A percentile compares a stretch with the other conserved stretches of the same genome.
These are phyloP conservation scores for Scleroderma citrinum DNA, from an alignment of 768 basidiomycete species.

Conservation along the genomic window DNA sequence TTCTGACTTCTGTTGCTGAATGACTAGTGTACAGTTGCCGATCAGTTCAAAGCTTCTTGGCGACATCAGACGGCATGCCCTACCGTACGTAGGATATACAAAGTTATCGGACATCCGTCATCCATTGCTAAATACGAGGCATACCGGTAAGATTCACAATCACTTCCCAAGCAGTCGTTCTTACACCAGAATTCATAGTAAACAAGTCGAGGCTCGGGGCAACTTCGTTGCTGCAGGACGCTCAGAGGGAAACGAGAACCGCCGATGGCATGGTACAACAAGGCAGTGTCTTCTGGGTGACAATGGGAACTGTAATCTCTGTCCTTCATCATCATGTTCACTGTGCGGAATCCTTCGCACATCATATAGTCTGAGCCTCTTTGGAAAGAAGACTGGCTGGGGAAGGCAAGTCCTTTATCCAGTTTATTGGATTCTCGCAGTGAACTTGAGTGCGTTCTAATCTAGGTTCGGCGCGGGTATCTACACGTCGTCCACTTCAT, in stretches of 20 bases:
- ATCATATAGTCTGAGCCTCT: constrained; percentile 57
- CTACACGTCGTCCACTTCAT: constrained; percentile 75
- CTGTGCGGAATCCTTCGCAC: constrained; percentile 60
- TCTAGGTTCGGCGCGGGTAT: constrained; percentile 63
- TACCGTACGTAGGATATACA: constrained; percentile 55
- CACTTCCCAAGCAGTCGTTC: neutral
- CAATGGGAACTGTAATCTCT: constrained; percentile 46
- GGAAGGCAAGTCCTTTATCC: constrained; percentile 42
- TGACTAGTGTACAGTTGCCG: constrained; percentile 38
- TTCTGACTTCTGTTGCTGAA: neutral
- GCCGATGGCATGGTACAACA: constrained; percentile 71
- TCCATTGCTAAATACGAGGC: constrained; percentile 52
- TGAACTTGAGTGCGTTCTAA: constrained; percentile 2
- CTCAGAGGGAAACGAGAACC: constrained; percentile 64
- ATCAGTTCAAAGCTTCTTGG: constrained; percentile 69
- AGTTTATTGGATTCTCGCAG: neutral
- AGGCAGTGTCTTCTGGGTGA: constrained; percentile 62
- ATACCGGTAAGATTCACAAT: constrained; percentile 40
- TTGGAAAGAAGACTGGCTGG: constrained; percentile 68
- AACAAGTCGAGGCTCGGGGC: constrained; percentile 52
- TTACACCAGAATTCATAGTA: constrained; percentile 26
- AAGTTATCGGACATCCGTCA: constrained; percentile 47
- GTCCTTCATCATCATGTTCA: constrained; percentile 51
- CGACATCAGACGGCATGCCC: constrained; percentile 55
- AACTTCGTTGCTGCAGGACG: constrained; percentile 49